Base-by-base conservation (phyloP, 2,329 filamentous ascomycete genomes). In the Phyllosticta citriasiana region DNA sequence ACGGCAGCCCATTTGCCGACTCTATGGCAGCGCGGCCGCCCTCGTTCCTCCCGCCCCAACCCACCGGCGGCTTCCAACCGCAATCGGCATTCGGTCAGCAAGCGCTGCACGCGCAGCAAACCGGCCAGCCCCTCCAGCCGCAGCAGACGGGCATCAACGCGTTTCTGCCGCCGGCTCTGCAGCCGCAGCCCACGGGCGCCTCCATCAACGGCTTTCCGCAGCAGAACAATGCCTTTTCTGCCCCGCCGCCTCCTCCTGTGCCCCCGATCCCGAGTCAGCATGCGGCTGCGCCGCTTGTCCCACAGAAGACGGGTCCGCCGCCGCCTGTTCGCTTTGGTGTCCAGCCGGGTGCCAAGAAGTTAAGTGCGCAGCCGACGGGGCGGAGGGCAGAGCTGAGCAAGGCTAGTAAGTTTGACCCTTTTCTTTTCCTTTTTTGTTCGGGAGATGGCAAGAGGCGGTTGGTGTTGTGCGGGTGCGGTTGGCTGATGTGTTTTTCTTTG, bases 321-420 rank as follows among this genome's bases (percentile, higher is more conserved):
- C 94, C 94, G 54, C 85, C 91, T 25, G 87, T 99, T 19, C 84
- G 91, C 63, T 99, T 99, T 72, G 94, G 94, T 50, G 86, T 96
- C 40, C 81, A 84, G 62, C 78, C 80, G 27, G 84, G 86, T 12
- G 78, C 85, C 30, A 91, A 91, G 76, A 94, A 89, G 74, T 77
- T 97, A 68, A 81, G 84, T 63, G 86, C 92, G 30, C 94, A 97
- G 77, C 83, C 91, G 27, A 99, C 94, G 6, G 94, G 94, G 65
- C 81, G 88, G 68, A 86, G 89, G 78, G 94, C 94, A 61, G 97
- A 97, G 73, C 81, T 99, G 67, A 82, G 89, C 58, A 89, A 95
- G 84, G 94, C 94, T 70, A 99, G 93, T 97, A 87, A 88, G 93
- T 92, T 62, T 33, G 30, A 55, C 50, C 40, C 26, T 50, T 27